Evolutionary conservation across 441 rosid species (phyloP), one percentile per base, ranked within the genome.

Genomic region (Populus hybrid): DNA sequence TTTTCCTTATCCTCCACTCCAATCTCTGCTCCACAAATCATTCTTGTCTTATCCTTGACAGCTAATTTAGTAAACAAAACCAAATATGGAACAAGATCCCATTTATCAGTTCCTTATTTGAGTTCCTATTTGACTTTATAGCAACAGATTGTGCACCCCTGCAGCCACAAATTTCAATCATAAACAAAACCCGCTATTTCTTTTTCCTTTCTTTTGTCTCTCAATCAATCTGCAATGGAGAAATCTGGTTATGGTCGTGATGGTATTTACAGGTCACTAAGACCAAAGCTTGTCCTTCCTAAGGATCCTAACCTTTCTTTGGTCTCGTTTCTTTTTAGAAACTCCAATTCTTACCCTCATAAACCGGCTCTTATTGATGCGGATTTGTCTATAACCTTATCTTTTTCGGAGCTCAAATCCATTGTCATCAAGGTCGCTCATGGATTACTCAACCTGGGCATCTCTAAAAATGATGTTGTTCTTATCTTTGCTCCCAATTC

Each of bases 191-290:
- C 20, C 57, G 18, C 57, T 46, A 46, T 12, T 46, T 46, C 2
- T 1, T 11, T 12, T 46, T 46, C 57, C 57, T 46, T 12, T 11
- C 57, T 46, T 1, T 46, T 46, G 20, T 46, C 8, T 70, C 73
- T 38, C 28, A 71, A 18, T 24, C 50, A 7, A 63, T 35, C 34
- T 34, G 50, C 9, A 46, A 90, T 93, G 98, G 97, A 91, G 85
- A 93, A 78, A 84, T 94, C 95, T 75, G 95, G 97, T 57, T 94
- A 88, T 35, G 94, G 98, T 74, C 86, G 93, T 73, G 97, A 94
- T 79, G 94, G 94, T 1, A 86, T 94, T 16, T 92, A 83, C 92
- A 79, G 97, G 76, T 90, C 98, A 14, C 85, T 88, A 20, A 87
- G 94, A 68, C 94, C 97, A 0, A 84, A 84, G 0, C 74, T 89